Conservation (phyloP, 306 rosid genomes). For the Begonia peltatifolia region DNA sequence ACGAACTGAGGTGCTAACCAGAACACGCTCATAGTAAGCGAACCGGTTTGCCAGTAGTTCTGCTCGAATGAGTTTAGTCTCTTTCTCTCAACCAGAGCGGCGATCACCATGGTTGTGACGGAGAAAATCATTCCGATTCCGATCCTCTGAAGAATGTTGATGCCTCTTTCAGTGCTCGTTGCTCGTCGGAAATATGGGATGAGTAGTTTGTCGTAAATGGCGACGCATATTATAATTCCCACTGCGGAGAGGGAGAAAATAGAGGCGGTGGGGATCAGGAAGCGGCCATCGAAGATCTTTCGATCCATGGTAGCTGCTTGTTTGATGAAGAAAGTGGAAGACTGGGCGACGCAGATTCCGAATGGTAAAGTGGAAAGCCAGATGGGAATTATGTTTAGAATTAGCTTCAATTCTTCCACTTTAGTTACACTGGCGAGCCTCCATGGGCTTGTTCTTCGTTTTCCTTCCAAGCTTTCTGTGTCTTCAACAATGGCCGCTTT, state of each 20-base stretch:
- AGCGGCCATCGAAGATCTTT: slow-evolving; percentile 33
- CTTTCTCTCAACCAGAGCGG: slow-evolving; percentile 20
- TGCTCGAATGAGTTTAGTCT: slow-evolving; percentile 7
- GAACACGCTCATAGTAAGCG: slow-evolving; percentile 14
- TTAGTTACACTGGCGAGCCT: slow-evolving; percentile 21
- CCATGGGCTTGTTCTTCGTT: slow-evolving; percentile 17
- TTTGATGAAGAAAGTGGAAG: slow-evolving; percentile 2
- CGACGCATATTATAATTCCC: slow-evolving; percentile 18
- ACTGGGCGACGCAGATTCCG: slow-evolving; percentile 20
- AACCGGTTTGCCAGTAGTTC: slow-evolving; percentile 8
- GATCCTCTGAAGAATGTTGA: slow-evolving; percentile 25
- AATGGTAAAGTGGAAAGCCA: slow-evolving; percentile 26
- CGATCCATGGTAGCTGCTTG: slow-evolving; percentile 13
- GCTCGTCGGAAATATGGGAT: slow-evolving; percentile 11
- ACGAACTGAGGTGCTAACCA: slow-evolving; percentile 30
- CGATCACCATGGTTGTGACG: slow-evolving; percentile 11
- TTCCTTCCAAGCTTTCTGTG: slow-evolving; percentile 18
- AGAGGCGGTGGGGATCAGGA: slow-evolving; percentile 20
- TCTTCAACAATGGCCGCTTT: slow-evolving; percentile 25
- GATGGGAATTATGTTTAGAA: slow-evolving; percentile 29
- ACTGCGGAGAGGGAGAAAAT: slow-evolving; percentile 10
- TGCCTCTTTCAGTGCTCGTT: slow-evolving; percentile 23
- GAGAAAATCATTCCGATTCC: slow-evolving; percentile 23
- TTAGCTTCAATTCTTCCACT: slow-evolving; percentile 27
- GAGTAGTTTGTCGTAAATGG: slow-evolving; percentile 20